Evolutionary conservation across 805 yeast genomes (phyloP).

Genomic region (Wickerhamiella spandovensis): DNA sequence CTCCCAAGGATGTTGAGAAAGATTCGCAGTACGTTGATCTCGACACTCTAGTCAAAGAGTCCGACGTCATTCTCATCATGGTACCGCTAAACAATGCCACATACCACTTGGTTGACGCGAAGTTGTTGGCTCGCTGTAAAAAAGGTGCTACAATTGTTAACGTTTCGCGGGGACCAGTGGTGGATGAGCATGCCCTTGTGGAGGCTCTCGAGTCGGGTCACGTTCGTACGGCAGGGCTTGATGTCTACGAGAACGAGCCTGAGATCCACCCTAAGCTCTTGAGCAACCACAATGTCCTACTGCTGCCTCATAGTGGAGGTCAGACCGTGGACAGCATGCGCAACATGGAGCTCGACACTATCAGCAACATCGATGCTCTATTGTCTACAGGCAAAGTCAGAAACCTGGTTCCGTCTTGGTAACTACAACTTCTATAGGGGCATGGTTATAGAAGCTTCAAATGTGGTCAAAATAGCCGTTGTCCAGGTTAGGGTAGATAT

Average conservation of each 20-base stretch:
- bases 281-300: conserved; percentile 32
- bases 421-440: too few species aligned
- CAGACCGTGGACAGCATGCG: conserved; percentile 32
- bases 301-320: conserved; percentile 45
- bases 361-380: conserved; percentile 49
- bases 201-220: conserved; percentile 37
- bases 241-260: conserved; percentile 50
- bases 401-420: conserved; percentile 60
- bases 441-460: too few species aligned
- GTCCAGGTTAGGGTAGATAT: neutral
- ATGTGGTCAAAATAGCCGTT: too few species aligned
- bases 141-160: conserved; percentile 41
- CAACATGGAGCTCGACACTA: conserved; percentile 70
- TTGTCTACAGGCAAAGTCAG: conserved; percentile 54
- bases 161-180: conserved; percentile 49
- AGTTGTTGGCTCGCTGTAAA: conserved; percentile 37
- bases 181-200: conserved; percentile 40
- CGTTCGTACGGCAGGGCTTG: conserved; percentile 41
- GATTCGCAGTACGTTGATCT: conserved; percentile 32
- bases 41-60: conserved; percentile 33
- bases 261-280: conserved; percentile 35
- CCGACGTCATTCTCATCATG: conserved; percentile 38
- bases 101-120: conserved; percentile 34
- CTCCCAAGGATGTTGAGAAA: conserved; percentile 34
- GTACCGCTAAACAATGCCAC: conserved; percentile 42